A percentile compares a stretch with the other conserved stretches of the same genome.
Conservation (phyloP, 2,329 filamentous ascomycete genomes). For the Beauveria brongniartii region DNA sequence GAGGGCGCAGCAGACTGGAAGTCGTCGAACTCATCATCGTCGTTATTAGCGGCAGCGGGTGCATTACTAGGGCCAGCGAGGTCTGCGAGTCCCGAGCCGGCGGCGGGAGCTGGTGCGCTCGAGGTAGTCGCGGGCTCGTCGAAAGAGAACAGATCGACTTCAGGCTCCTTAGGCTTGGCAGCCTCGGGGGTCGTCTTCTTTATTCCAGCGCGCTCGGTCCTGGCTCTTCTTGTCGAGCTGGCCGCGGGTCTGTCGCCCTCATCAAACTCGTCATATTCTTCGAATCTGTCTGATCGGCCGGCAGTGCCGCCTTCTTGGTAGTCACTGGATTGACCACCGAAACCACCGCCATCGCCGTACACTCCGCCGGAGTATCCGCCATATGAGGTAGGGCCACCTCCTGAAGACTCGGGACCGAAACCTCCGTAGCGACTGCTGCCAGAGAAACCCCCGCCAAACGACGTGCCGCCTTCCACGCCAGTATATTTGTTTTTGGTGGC, state of each 20-base stretch:
- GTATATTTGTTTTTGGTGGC: conserved; percentile 90
- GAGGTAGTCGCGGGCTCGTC: conserved; percentile 59
- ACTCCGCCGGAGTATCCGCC: conserved; percentile 64
- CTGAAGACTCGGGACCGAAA: conserved; percentile 77
- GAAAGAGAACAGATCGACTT: conserved; percentile 87
- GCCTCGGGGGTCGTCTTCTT: conserved; percentile 47
- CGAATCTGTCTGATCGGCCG: conserved; percentile 65
- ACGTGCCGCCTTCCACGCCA: conserved; percentile 77
- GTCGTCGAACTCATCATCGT: conserved; percentile 95
- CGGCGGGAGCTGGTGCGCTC: conserved; percentile 37
- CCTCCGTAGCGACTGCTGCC: conserved; percentile 67
- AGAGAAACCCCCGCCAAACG: conserved; percentile 51
- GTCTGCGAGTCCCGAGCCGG: conserved; percentile 38
- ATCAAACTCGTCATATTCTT: conserved; percentile 96
- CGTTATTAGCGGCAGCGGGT: conserved; percentile 40
- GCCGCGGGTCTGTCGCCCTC: conserved; percentile 52
- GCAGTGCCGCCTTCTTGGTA: conserved; percentile 55
- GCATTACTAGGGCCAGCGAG: conserved; percentile 25
- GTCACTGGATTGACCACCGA: conserved; percentile 68
- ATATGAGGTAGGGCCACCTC: conserved; percentile 29
- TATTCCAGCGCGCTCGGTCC: conserved; percentile 23
- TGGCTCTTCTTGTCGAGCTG: conserved; percentile 30
- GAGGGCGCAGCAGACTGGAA: conserved; percentile 75
- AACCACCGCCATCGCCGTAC: conserved; percentile 93
- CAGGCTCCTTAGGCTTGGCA: conserved; percentile 77